These are phyloP conservation scores for Scytalidium sp. DNA, from an alignment of 2,329 filamentous ascomycete genomes.

Conservation along the genomic window DNA sequence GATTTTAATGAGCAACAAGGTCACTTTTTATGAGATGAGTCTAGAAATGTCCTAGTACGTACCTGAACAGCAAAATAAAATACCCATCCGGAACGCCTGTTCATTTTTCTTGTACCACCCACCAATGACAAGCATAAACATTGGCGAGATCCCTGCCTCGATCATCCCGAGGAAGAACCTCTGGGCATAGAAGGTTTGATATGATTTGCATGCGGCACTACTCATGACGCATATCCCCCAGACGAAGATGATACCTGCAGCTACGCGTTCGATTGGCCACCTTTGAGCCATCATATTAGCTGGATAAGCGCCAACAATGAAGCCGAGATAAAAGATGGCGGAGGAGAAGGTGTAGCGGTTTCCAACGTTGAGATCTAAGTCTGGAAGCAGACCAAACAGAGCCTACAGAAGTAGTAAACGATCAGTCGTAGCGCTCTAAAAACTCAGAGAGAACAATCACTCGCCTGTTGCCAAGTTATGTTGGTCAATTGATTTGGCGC, in stretches of 20 bases:
- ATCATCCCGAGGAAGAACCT: slow-evolving; percentile 53
- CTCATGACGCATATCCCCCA: slow-evolving; percentile 37
- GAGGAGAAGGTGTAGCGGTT: background rate
- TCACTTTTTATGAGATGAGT: slow-evolving; percentile 7
- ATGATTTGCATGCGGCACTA: slow-evolving; percentile 35
- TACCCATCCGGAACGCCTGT: slow-evolving; percentile 31
- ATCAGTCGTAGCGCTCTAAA: background rate
- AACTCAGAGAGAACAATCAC: slow-evolving; percentile 2
- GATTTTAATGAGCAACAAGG: background rate
- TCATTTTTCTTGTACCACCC: slow-evolving; percentile 39
- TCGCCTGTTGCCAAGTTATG: too few species aligned
- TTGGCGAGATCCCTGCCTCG: slow-evolving; percentile 50
- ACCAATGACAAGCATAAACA: slow-evolving; percentile 51
- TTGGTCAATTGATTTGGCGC: too few species aligned
- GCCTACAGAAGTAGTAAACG: slow-evolving; percentile 27
- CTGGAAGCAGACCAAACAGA: slow-evolving; percentile 37
- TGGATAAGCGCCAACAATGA: slow-evolving; percentile 45
- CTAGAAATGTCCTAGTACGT: slow-evolving; percentile 58
- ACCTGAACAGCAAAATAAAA: slow-evolving; percentile 44
- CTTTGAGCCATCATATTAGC: slow-evolving; percentile 35
- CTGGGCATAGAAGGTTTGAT: slow-evolving; percentile 37
- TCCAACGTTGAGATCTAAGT: slow-evolving; percentile 23
- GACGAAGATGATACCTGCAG: slow-evolving; percentile 24
- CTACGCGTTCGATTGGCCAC: slow-evolving; percentile 43
- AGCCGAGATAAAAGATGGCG: slow-evolving; percentile 39